Evolutionary conservation across 2,329 filamentous ascomycete genomes (phyloP).

Genomic region (Akanthomyces lecanii): DNA sequence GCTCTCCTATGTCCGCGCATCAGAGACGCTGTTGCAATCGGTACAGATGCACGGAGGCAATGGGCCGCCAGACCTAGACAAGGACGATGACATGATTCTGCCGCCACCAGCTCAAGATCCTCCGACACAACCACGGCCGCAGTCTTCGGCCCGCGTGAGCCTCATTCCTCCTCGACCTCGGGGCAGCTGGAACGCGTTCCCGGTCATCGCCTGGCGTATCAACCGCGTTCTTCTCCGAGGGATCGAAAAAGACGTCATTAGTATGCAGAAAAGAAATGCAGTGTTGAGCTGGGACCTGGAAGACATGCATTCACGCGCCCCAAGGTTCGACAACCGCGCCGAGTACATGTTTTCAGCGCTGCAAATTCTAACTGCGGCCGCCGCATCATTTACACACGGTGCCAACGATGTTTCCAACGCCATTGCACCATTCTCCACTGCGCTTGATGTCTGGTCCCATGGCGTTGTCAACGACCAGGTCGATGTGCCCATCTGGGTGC

Average conservation of each 20-base stretch:
- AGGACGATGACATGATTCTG: conserved; percentile 31
- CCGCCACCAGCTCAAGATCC: conserved; percentile 28
- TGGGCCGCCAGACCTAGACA: conserved; percentile 24
- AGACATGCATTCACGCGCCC: conserved; percentile 45
- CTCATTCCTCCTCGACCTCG: conserved; percentile 31
- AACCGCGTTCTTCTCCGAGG: conserved; percentile 43
- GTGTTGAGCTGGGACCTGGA: conserved; percentile 45
- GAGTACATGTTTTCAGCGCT: conserved; percentile 48
- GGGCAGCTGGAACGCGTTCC: conserved; percentile 38
- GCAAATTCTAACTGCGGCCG: conserved; percentile 48
- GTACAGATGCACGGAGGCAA: conserved; percentile 27
- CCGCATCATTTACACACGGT: conserved; percentile 53
- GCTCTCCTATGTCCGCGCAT: conserved; percentile 35
- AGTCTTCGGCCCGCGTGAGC: conserved; percentile 18
- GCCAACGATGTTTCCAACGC: conserved; percentile 54
- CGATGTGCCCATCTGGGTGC: conserved; percentile 45
- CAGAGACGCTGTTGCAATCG: conserved; percentile 32
- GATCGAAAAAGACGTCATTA: conserved; percentile 45
- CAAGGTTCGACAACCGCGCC: conserved; percentile 50
- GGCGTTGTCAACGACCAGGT: conserved; percentile 36
- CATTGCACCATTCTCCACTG: conserved; percentile 48
- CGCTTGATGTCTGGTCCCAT: conserved; percentile 46
- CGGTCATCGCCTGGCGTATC: conserved; percentile 37
- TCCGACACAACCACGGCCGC: background rate
- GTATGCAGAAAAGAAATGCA: conserved; percentile 42